phyloP scores from a whole-genome alignment of 768 basidiomycete species.

The Tricholoma sp. region DNA sequence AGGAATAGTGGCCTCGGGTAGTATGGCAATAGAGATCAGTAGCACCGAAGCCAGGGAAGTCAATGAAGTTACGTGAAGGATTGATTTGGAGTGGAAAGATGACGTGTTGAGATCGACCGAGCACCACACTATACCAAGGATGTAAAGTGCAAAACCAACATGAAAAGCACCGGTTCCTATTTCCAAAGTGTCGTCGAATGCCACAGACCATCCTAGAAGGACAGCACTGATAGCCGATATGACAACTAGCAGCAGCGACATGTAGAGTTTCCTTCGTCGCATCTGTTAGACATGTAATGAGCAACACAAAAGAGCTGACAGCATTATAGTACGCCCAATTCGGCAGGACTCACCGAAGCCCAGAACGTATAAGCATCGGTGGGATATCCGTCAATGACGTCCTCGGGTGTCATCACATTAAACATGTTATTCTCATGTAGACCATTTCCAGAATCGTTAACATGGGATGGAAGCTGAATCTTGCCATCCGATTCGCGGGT shows the following conservation, averaged over 20 bases:
- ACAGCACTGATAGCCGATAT: constrained; percentile 49
- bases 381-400: constrained; percentile 62
- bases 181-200: constrained; percentile 22
- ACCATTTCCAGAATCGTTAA: neutral
- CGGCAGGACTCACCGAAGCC: constrained; percentile 36
- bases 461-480: constrained; percentile 1
- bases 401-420: constrained; percentile 63
- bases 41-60: constrained; percentile 43
- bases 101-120: constrained; percentile 45
- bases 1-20: constrained; percentile 45
- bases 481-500: neutral
- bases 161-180: constrained; percentile 40
- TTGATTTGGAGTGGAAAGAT: constrained; percentile 40
- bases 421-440: constrained; percentile 47
- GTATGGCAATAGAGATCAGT: constrained; percentile 46
- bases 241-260: constrained; percentile 39
- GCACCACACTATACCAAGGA: no score
- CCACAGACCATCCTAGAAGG: constrained; percentile 50
- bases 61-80: constrained; percentile 59
- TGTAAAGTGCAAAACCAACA: constrained; percentile 42
- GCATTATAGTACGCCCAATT: neutral
- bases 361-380: constrained; percentile 58
- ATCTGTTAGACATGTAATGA: constrained; percentile 37
- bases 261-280: constrained; percentile 50
- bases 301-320: no score